Evolutionary conservation across 2,329 filamentous ascomycete genomes (phyloP).

Genomic region (Aspergillus eucalypticola): DNA sequence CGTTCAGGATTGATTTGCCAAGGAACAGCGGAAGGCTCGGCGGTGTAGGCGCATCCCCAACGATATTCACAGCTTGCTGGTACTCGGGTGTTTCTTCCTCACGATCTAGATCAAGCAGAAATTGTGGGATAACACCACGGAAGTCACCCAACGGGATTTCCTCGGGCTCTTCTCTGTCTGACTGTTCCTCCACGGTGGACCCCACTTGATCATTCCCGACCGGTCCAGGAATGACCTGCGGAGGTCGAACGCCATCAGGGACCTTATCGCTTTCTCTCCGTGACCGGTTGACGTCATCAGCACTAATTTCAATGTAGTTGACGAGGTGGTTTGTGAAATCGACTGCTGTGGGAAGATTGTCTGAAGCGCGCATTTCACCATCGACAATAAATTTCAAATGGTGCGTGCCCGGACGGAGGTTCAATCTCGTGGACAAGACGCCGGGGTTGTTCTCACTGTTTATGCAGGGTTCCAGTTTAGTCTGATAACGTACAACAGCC

Average conservation of each 20-base stretch:
- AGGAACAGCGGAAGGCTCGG: constrained; percentile 87
- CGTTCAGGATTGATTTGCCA: constrained; percentile 91
- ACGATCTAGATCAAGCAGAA: constrained; percentile 80
- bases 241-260: constrained; percentile 43
- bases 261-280: constrained; percentile 40
- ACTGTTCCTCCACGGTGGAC: constrained; percentile 46
- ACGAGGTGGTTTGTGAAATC: constrained; percentile 98
- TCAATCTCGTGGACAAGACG: constrained; percentile 73
- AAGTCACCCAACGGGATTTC: constrained; percentile 63
- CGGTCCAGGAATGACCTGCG: constrained; percentile 45
- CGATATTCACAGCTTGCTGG: constrained; percentile 71
- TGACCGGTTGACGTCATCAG: constrained; percentile 61
- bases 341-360: constrained; percentile 86
- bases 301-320: constrained; percentile 94
- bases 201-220: constrained; percentile 33
- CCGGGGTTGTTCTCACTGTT: constrained; percentile 51
- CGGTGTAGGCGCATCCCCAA: constrained; percentile 77
- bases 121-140: constrained; percentile 74
- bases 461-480: constrained; percentile 15
- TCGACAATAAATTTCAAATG: constrained; percentile 97
- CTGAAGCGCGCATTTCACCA: constrained; percentile 86
- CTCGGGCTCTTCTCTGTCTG: constrained; percentile 51
- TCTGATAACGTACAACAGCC: constrained; percentile 9
- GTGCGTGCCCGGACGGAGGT: constrained; percentile 88
- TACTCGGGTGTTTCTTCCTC: constrained; percentile 75